Evolutionary conservation across 169 alveolate species (phyloP).

Genomic region (Fabrea salina): DNA sequence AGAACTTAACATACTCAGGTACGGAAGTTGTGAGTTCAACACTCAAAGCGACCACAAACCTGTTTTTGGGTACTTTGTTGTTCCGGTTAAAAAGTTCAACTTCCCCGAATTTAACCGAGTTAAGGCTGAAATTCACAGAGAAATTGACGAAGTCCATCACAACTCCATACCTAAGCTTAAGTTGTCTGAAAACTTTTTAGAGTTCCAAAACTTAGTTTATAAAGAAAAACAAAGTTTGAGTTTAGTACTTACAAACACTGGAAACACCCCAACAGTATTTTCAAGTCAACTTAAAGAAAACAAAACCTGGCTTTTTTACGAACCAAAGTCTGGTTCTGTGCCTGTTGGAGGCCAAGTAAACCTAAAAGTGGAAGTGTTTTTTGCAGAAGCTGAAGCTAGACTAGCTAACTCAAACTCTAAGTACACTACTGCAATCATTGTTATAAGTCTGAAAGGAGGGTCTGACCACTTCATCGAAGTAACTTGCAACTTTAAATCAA

Average conservation of each 20-base stretch:
- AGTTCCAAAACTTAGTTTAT: neutral
- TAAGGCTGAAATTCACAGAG: neutral
- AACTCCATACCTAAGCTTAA: neutral
- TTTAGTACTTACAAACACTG: neutral
- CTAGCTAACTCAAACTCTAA: neutral
- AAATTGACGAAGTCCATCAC: neutral
- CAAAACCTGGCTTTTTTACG: neutral
- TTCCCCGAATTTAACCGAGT: neutral
- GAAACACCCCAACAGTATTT: neutral
- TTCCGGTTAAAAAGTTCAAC: neutral
- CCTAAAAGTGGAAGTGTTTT: neutral
- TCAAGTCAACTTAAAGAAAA: neutral
- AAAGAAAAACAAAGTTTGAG: neutral
- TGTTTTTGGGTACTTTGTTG: conserved; percentile 6
- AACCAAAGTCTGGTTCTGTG: neutral
- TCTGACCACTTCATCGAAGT: neutral
- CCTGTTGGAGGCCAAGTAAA: neutral
- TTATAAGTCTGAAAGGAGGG: neutral
- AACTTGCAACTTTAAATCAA: neutral
- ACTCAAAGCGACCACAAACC: conserved; percentile 23
- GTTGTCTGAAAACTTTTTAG: neutral
- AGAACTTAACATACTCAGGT: neutral
- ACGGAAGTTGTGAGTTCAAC: neutral
- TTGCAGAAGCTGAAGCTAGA: neutral
- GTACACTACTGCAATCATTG: neutral